Percentiles rank a stretch among this genome's conserved stretches.
phyloP scores from a whole-genome alignment of 2,329 filamentous ascomycete species.

The Cercospora zeae-maydis region DNA sequence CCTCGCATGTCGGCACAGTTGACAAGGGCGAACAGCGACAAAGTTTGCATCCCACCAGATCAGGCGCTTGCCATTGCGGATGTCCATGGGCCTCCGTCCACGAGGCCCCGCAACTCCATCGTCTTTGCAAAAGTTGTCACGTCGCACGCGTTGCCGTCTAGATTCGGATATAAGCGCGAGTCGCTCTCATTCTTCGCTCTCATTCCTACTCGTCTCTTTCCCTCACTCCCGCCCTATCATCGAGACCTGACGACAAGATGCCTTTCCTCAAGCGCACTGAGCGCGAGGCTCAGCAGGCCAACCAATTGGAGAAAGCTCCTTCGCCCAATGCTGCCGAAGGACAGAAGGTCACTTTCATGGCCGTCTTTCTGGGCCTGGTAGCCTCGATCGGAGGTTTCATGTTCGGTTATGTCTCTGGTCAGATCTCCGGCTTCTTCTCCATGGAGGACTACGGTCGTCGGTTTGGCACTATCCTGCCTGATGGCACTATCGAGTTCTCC shows the following conservation, averaged over 20 bases:
- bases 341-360: slow-evolving; percentile 36
- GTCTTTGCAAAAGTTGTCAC: slow-evolving; percentile 9
- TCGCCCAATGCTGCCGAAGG: slow-evolving; percentile 22
- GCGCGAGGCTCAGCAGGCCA: slow-evolving; percentile 32
- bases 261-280: slow-evolving; percentile 36
- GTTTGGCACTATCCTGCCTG: slow-evolving; percentile 49
- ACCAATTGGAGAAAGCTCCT: slow-evolving; percentile 32
- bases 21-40: slow-evolving; percentile 11
- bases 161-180: slow-evolving; percentile 12
- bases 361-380: slow-evolving; percentile 53
- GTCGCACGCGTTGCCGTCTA: background rate
- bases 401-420: slow-evolving; percentile 51
- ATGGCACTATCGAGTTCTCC: slow-evolving; percentile 40
- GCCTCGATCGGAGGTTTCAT: slow-evolving; percentile 56
- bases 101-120: slow-evolving; percentile 22
- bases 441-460: slow-evolving; percentile 53
- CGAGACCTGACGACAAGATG: slow-evolving; percentile 24
- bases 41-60: slow-evolving; percentile 20
- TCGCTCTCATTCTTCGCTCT: background rate
- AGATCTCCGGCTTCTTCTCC: slow-evolving; percentile 50
- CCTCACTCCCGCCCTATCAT: slow-evolving; percentile 2
- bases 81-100: slow-evolving; percentile 23
- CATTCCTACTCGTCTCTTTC: slow-evolving; percentile 6
- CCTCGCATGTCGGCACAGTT: slow-evolving; percentile 13
- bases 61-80: slow-evolving; percentile 15